phyloP scores from a whole-genome alignment of 257 asterid species.

The Apocynum venetum region DNA sequence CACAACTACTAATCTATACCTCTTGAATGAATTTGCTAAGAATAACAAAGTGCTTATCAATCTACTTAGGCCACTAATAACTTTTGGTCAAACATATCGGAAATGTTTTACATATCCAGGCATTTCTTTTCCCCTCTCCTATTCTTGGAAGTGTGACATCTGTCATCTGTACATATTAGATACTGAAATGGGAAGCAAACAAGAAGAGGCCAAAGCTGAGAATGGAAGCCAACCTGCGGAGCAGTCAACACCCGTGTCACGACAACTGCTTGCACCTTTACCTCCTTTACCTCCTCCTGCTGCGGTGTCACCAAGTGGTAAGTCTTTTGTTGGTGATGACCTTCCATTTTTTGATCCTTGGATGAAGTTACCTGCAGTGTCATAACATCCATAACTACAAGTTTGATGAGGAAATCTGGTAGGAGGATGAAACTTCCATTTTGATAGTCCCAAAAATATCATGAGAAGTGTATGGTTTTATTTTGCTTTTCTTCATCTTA shows the following conservation, averaged over 20 bases:
- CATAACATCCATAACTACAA: neutral
- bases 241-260: conserved; percentile 35
- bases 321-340: conserved; percentile 15
- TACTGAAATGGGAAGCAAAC: conserved; percentile 41
- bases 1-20: neutral
- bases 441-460: too few relatives aligned
- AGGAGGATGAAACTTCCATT: neutral
- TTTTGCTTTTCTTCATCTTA: neutral
- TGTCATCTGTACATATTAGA: conserved; percentile 20
- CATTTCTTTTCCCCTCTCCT: neutral
- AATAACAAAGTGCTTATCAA: neutral
- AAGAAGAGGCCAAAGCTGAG: conserved; percentile 31
- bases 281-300: conserved; percentile 27
- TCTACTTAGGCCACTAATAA: neutral
- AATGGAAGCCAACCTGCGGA: conserved; percentile 30
- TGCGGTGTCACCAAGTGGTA: conserved; percentile 46
- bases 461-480: neutral
- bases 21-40: neutral
- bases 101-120: neutral
- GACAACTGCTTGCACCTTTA: conserved; percentile 31
- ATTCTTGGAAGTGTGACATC: conserved; percentile 1
- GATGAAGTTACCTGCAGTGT: neutral
- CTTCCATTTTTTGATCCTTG: neutral
- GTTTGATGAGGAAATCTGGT: neutral
- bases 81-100: neutral